Evolutionary conservation across 1,284 basidiomycete species (phyloP).

Genomic region (Malassezia japonica): DNA sequence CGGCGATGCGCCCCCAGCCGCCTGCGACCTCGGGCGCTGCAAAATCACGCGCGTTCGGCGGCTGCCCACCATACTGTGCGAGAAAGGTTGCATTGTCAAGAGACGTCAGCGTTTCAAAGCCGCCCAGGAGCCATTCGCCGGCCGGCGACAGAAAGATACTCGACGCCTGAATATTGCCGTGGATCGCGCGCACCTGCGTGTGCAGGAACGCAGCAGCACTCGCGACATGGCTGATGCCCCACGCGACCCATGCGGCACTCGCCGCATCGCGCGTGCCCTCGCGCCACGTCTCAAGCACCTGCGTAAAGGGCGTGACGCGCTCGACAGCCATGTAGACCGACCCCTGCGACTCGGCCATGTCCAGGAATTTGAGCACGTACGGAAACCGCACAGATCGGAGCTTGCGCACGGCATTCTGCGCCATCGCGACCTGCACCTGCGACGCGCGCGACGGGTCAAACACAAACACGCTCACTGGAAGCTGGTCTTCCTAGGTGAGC

Average conservation of each 20-base stretch:
- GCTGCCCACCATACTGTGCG: slow-evolving; percentile 26
- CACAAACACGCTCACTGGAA: slow-evolving; percentile 41
- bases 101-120: slow-evolving; percentile 68
- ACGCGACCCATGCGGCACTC: slow-evolving; percentile 64
- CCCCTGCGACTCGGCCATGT: slow-evolving; percentile 72
- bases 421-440: slow-evolving; percentile 54
- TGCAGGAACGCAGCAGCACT: slow-evolving; percentile 63
- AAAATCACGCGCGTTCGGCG: slow-evolving; percentile 40
- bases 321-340: slow-evolving; percentile 90
- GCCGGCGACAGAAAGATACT: slow-evolving; percentile 71
- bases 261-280: slow-evolving; percentile 53
- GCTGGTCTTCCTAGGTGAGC: slow-evolving; percentile 61
- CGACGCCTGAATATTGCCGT: slow-evolving; percentile 70
- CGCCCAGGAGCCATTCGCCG: slow-evolving; percentile 91
- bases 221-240: slow-evolving; percentile 83
- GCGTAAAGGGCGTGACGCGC: slow-evolving; percentile 67
- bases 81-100: slow-evolving; percentile 44
- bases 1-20: slow-evolving; percentile 55
- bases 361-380: slow-evolving; percentile 83
- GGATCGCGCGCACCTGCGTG: slow-evolving; percentile 57
- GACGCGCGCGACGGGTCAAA: slow-evolving; percentile 26
- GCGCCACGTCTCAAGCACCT: slow-evolving; percentile 56
- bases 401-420: slow-evolving; percentile 82
- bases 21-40: slow-evolving; percentile 78
- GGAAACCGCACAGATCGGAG: slow-evolving; percentile 86